Evolutionary conservation across 768 basidiomycete genomes (phyloP).

Genomic region (Royoungia palumana): DNA sequence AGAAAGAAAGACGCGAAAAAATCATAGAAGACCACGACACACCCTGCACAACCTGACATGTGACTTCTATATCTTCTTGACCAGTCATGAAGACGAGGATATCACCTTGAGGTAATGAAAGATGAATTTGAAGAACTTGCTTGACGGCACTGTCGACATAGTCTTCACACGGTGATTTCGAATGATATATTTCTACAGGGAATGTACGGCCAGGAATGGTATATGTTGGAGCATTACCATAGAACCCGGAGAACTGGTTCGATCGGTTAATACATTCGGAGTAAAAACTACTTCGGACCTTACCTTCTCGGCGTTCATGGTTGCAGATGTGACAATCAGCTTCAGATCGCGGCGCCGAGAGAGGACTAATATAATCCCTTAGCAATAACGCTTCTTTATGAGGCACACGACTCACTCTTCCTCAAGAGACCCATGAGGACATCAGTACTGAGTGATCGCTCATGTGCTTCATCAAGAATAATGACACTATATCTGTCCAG

Average conservation of each 20-base stretch:
- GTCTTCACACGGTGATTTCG: slow-evolving; percentile 98
- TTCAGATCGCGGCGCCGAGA: slow-evolving; percentile 91
- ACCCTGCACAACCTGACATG: slow-evolving; percentile 93
- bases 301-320: slow-evolving; percentile 99
- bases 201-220: slow-evolving; percentile 95
- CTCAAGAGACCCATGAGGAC: slow-evolving; percentile 94
- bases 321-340: slow-evolving; percentile 96
- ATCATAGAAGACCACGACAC: slow-evolving; percentile 14
- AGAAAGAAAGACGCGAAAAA: background rate
- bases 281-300: slow-evolving; percentile 1
- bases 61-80: slow-evolving; percentile 98
- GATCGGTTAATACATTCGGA: background rate
- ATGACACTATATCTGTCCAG: slow-evolving; percentile 95
- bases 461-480: slow-evolving; percentile 99
- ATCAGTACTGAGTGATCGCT: slow-evolving; percentile 95
- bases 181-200: slow-evolving; percentile 94
- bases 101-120: slow-evolving; percentile 90
- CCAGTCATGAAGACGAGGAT: slow-evolving; percentile 99
- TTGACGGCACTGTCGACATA: slow-evolving; percentile 98
- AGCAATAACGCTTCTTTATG: background rate
- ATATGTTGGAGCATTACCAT: slow-evolving; percentile 91
- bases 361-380: slow-evolving; percentile 48
- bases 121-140: slow-evolving; percentile 94
- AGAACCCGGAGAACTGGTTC: slow-evolving; percentile 90
- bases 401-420: slow-evolving; percentile 64